A percentile compares a stretch with the other conserved stretches of the same genome.
Evolutionary conservation across 257 asterid species (phyloP).

Genomic region (Solanum etuberosum): DNA sequence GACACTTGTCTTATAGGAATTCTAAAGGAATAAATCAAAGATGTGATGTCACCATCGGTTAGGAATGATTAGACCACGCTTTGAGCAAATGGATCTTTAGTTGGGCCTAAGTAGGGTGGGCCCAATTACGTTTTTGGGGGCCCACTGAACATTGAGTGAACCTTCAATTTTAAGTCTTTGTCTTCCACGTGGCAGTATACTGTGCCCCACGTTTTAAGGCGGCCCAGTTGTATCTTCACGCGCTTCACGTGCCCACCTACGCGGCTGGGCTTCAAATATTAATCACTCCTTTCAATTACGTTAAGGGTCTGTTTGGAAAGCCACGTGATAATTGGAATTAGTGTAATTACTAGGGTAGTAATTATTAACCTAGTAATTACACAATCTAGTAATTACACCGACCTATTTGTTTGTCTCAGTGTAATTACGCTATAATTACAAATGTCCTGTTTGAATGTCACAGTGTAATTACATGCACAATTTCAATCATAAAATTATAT

Average conservation of each 20-base stretch:
- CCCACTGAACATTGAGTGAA: neutral
- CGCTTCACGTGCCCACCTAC: neutral
- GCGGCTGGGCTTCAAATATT: neutral
- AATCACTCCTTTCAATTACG: neutral
- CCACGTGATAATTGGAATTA: too few relatives aligned
- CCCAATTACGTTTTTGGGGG: neutral
- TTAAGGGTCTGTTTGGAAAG: too few relatives aligned
- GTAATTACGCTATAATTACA: too few relatives aligned
- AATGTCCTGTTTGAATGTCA: too few relatives aligned
- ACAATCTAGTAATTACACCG: too few relatives aligned
- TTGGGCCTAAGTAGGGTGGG: neutral
- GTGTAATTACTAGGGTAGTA: too few relatives aligned
- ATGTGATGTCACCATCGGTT: neutral
- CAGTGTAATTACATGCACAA: too few relatives aligned
- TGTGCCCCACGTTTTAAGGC: neutral
- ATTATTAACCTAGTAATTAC: too few relatives aligned
- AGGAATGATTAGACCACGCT: neutral
- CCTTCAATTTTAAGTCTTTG: neutral
- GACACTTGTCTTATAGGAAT: rapidly evolving
- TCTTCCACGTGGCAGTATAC: neutral
- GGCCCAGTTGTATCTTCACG: neutral
- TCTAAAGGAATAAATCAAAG: too few relatives aligned
- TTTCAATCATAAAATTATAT: too few relatives aligned
- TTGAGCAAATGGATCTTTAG: neutral
- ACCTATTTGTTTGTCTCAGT: too few relatives aligned